phyloP scores from a whole-genome alignment of 176 grass and related monocot genomes.

The Urochloa ruziziensis region DNA sequence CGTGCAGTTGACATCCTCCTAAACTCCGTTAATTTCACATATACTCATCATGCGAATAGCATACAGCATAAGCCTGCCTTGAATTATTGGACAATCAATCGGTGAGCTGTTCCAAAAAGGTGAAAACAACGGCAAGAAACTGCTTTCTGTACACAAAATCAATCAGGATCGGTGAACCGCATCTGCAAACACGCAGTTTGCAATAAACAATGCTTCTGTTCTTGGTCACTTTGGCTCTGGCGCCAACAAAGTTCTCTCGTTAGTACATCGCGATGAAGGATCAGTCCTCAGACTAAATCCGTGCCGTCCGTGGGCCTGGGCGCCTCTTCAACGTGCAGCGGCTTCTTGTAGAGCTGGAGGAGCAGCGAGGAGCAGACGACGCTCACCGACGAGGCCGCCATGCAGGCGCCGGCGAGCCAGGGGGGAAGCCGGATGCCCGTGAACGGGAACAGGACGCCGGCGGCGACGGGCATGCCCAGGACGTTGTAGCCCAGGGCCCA shows the following conservation, averaged over 20 bases:
- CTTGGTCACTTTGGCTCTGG: neutral
- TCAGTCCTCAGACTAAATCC: conserved; percentile 39
- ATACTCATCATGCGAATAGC: neutral
- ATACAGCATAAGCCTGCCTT: neutral
- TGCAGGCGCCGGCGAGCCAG: conserved; percentile 87
- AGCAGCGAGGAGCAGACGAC: conserved; percentile 94
- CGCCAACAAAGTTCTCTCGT: neutral
- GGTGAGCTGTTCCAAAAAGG: neutral
- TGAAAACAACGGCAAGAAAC: neutral
- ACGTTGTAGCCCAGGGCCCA: conserved; percentile 97
- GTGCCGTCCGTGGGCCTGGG: conserved; percentile 4
- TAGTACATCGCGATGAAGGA: neutral
- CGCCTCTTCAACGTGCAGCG: conserved; percentile 40
- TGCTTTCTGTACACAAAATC: conserved; percentile 30
- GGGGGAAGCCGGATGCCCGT: conserved; percentile 77
- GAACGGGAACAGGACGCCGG: conserved; percentile 74
- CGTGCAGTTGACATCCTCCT: neutral
- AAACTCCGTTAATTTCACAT: neutral
- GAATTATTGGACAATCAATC: conserved; percentile 20
- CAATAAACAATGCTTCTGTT: neutral
- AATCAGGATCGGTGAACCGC: neutral
- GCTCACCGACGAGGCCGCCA: conserved; percentile 84
- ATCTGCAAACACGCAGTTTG: conserved; percentile 18
- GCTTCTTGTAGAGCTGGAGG: conserved; percentile 89
- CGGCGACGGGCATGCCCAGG: conserved; percentile 73